Evolutionary conservation across 345 rosid species (phyloP), one percentile per base, ranked within the genome.

Genomic region (Eucalyptus virginea): DNA sequence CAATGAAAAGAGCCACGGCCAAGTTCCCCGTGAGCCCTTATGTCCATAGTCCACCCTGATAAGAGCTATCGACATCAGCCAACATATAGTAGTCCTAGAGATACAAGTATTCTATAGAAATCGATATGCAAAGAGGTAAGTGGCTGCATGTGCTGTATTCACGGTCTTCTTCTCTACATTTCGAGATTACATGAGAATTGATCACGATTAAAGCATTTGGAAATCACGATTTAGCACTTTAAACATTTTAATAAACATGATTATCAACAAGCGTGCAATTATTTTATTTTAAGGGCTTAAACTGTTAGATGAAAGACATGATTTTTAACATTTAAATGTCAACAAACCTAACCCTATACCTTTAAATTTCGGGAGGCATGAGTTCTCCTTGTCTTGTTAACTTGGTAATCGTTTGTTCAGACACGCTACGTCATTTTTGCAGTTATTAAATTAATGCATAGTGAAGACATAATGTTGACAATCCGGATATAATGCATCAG

Each of bases 291-390:
- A 32, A n/a, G 17, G 23, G 10, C 11, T 67, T n/a, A 17, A 17
- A 32, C 1, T 32, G 3, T 67, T n/a, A 67, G 10, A n/a, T 67
- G 2, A 67, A 65, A 67, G 21, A 67, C 21, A n/a, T 18, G 3
- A 10, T 67, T 67, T 6, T 48, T 48, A 62, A 6, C 17, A 16
- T 62, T 62, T 30, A 30, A 15, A 67, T 8, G 21, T 32, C 40
- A n/a, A 4, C 6, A 1, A 11, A 16, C 11, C 80, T 4, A 3
- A 65, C 17, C 34, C 10, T n/a, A 4, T 30, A n/a, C 34, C 3
- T 16, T 3, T n/a, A 30, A 8, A 10, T 67, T 65, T 65, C 2
- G 5, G 5, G 77, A 16, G 40, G 80, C 23, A 67, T 67, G 11
- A 67, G 42, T 67, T 67, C 11, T 67, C 23, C 17, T 18, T 9